A percentile compares a stretch with the other conserved stretches of the same genome.
Conservation (phyloP, 2,329 filamentous ascomycete species). For the Lomentospora prolificans region DNA sequence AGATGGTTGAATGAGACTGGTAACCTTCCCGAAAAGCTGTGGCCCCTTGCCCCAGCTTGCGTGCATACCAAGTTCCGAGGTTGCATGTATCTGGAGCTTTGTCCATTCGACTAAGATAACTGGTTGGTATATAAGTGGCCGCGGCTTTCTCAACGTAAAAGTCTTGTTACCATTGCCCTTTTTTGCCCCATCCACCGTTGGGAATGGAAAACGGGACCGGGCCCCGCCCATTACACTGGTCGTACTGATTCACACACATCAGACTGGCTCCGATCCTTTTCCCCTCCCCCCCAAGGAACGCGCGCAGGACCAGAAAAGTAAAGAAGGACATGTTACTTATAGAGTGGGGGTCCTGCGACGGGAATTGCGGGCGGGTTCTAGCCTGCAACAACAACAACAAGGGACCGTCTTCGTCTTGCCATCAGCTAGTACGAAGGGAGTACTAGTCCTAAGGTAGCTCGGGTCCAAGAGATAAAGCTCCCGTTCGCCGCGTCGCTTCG, state of each 20-base stretch:
- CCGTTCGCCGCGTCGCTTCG: background rate
- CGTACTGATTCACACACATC: conserved; percentile 4
- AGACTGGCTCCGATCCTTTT: conserved; percentile 1
- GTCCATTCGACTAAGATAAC: conserved; percentile 10
- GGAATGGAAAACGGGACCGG: background rate
- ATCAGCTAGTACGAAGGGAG: background rate
- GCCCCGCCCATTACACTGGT: conserved; percentile 10
- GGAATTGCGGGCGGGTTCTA: conserved; percentile 1
- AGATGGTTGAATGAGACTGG: background rate
- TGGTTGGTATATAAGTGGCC: conserved; percentile 10
- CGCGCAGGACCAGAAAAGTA: background rate
- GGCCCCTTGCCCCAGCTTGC: background rate
- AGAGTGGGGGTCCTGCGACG: conserved; percentile 7
- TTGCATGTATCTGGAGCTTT: conserved; percentile 3
- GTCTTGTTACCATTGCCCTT: background rate
- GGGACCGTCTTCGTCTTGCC: background rate
- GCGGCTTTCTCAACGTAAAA: conserved; percentile 12
- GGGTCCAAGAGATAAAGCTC: conserved; percentile 4
- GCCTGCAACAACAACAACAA: background rate
- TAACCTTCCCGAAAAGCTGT: conserved; percentile 3
- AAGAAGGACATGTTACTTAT: conserved; percentile 2
- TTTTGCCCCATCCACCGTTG: background rate
- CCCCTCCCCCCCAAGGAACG: background rate
- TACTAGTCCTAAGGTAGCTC: background rate
- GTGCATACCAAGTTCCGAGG: conserved; percentile 6